These are phyloP conservation scores for Fusarium avenaceum DNA, from an alignment of 2,329 filamentous ascomycete species.

Conservation along the genomic window DNA sequence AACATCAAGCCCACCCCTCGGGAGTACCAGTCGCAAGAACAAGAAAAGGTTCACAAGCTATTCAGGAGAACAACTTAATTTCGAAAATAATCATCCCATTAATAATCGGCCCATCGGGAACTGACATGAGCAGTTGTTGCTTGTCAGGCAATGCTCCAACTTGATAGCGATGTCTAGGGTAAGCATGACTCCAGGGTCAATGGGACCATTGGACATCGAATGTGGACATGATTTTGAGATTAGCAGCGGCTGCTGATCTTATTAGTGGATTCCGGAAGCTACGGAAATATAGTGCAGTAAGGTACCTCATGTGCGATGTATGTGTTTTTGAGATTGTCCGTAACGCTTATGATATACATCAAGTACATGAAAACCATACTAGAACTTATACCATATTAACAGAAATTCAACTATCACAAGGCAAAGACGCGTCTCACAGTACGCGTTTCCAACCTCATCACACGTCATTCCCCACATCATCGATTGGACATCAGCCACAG, in stretches of 20 bases:
- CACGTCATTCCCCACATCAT: constrained; percentile 41
- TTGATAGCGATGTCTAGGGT: constrained; percentile 22
- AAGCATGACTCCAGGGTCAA: constrained; percentile 2
- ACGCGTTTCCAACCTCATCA: constrained; percentile 34
- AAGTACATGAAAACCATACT: no score
- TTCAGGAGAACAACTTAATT: no score
- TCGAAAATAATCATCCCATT: neutral
- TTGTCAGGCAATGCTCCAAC: neutral
- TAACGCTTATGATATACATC: constrained; percentile 7
- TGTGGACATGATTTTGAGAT: constrained; percentile 25
- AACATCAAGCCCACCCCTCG: neutral
- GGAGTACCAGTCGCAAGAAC: no score
- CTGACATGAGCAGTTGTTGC: neutral
- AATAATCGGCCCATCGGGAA: neutral
- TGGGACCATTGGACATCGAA: constrained; percentile 14
- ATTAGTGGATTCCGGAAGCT: constrained; percentile 41
- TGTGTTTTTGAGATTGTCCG: neutral
- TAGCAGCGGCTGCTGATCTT: constrained; percentile 28
- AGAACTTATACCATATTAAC: no score
- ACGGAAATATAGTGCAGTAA: constrained; percentile 14
- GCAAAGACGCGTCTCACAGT: constrained; percentile 29
- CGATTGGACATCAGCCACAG: constrained; percentile 34
- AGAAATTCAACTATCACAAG: neutral
- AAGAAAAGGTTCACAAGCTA: no score
- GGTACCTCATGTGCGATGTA: neutral